These are phyloP conservation scores for Phytophthora syringae DNA, from an alignment of 352 stramenopile species.

Conservation along the genomic window DNA sequence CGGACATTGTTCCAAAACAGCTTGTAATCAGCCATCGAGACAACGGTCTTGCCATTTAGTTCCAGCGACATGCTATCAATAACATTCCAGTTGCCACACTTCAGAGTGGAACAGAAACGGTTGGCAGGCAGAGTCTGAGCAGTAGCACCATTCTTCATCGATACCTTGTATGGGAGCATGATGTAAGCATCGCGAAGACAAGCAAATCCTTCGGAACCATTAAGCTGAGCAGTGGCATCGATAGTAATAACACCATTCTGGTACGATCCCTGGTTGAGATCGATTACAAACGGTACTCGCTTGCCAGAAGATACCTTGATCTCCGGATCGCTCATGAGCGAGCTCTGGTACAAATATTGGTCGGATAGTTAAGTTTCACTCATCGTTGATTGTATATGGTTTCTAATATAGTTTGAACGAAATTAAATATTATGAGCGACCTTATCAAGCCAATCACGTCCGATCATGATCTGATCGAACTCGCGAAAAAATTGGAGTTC, in stretches of 20 bases:
- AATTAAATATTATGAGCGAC: conserved; percentile 6
- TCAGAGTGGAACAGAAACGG: background rate
- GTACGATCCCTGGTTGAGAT: conserved; percentile 16
- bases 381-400: conserved; percentile 14
- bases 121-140: background rate
- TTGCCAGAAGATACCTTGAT: conserved; percentile 9
- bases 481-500: background rate
- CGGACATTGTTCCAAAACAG: conserved; percentile 11
- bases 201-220: conserved; percentile 5
- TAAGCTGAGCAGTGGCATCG: conserved; percentile 10
- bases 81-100: conserved; percentile 6
- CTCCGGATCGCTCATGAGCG: conserved; percentile 9
- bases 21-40: conserved; percentile 10
- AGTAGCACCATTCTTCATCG: conserved; percentile 13
- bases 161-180: conserved; percentile 17
- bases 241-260: conserved; percentile 22
- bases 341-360: conserved; percentile 12
- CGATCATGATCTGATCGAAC: conserved; percentile 15
- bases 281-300: conserved; percentile 11
- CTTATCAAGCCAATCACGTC: conserved; percentile 10
- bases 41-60: conserved; percentile 9
- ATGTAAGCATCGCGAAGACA: conserved; percentile 23
- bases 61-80: conserved; percentile 5
- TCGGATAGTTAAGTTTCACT: conserved; percentile 12
- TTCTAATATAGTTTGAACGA: conserved; percentile 5